phyloP scores from a whole-genome alignment of 768 basidiomycete species.

The Boletellus ananiceps region DNA sequence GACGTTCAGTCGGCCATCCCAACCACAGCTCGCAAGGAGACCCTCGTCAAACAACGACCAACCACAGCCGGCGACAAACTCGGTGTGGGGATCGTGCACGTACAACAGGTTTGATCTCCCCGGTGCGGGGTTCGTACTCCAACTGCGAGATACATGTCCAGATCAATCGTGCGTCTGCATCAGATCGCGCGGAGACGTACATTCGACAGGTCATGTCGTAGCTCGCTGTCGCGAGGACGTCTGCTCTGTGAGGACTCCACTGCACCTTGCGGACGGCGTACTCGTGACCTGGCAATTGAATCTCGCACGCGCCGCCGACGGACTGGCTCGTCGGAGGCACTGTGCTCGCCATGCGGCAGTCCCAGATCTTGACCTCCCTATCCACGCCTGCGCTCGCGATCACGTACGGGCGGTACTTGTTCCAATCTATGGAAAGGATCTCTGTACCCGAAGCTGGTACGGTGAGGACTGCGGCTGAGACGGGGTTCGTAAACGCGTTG shows the following conservation, averaged over 20 bases:
- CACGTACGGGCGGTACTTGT: slow-evolving; percentile 79
- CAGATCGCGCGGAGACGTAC: slow-evolving; percentile 44
- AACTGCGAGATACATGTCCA: slow-evolving; percentile 40
- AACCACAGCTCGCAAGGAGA: slow-evolving; percentile 82
- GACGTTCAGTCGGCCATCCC: slow-evolving; percentile 83
- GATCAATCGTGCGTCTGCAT: not conserved
- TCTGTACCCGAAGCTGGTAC: slow-evolving; percentile 76
- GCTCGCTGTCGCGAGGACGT: slow-evolving; percentile 65
- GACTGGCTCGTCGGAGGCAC: slow-evolving; percentile 43
- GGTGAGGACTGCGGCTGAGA: slow-evolving; percentile 69
- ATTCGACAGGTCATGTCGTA: slow-evolving; percentile 97
- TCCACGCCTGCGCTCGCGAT: slow-evolving; percentile 81
- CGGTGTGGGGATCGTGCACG: slow-evolving; percentile 86
- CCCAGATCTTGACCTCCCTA: slow-evolving; percentile 73
- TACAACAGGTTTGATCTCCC: slow-evolving; percentile 51
- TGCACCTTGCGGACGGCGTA: slow-evolving; percentile 87
- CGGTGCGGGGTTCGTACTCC: slow-evolving; percentile 60
- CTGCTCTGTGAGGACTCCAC: slow-evolving; percentile 79
- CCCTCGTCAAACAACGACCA: slow-evolving; percentile 95
- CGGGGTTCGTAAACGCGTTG: slow-evolving; percentile 60
- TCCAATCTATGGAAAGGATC: slow-evolving; percentile 84
- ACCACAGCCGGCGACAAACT: slow-evolving; percentile 87
- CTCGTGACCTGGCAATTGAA: slow-evolving; percentile 75
- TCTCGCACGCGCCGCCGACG: slow-evolving; percentile 71
- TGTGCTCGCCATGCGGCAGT: slow-evolving; percentile 77